Base-by-base conservation (phyloP, 2,329 filamentous ascomycete species). In the Aspergillus costaricaensis region DNA sequence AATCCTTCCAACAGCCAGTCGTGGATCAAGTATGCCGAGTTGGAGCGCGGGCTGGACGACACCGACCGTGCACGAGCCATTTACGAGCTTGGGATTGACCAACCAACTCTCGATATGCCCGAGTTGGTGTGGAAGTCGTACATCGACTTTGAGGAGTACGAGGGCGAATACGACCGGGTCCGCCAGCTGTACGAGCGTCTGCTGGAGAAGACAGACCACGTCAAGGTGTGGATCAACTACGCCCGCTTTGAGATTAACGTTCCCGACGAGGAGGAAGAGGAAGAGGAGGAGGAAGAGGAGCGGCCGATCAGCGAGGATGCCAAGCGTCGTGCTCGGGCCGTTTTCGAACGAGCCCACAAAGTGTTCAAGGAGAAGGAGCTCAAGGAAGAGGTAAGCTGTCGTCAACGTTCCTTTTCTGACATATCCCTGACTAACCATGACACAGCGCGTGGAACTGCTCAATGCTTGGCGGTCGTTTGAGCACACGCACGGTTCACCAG, bases 191-290 rank as follows among this genome's bases (percentile, higher is more conserved):
- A 98, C 79, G 94, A 98, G 80, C 87, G 94, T 7, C 84, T 99
- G 12, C 84, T 99, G 47, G 83, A 91, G 71, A 97, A 96, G 86
- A 96, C 95, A n/a, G 89, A 95, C 72, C 95, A 99, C 73, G 92
- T 97, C 82, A 99, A 98, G 82, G 95, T 99, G 62, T 99, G 95
- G 95, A 96, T 95, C 77, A 94, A 91, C 76, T 99, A 94, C 79
- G 95, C 95, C n/a, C 91, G 96, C 76, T 98, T 99, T 72, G 95
- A 99, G 78, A 91, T 98, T 80, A 94, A 95, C 74, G 88, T 96
- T 0, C 92, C 92, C 48, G 92, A 96, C 59, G 85, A 82, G 12
- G 82, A 85, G 19, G 86, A 86, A 17, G 86, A 86, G 55, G 86
- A 89, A 44, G 88, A 84, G 21, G 83, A 83, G 9, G 82, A 82